A percentile compares a stretch with the other conserved stretches of the same genome.
These are phyloP conservation scores for Solanum hybrid DNA, from an alignment of 305 asterid species.

Conservation along the genomic window DNA sequence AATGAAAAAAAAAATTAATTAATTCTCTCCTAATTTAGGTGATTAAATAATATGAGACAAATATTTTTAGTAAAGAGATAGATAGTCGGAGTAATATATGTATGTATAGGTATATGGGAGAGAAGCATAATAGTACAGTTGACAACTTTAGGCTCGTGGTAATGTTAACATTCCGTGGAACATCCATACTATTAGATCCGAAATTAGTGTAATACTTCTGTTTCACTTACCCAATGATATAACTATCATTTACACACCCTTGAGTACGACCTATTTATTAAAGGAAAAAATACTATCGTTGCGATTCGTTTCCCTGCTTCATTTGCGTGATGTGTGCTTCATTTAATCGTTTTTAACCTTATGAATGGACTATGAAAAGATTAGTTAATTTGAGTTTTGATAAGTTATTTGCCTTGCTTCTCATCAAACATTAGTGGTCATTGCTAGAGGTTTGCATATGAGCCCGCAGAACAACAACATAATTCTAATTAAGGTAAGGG, in stretches of 20 bases:
- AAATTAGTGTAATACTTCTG: slow-evolving; percentile 1
- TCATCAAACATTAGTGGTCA: neutral
- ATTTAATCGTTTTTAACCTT: neutral
- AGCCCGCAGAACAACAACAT: no score
- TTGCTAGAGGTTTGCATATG: no score
- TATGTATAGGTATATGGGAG: neutral
- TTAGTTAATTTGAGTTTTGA: neutral
- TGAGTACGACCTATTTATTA: neutral
- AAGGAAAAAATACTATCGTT: neutral
- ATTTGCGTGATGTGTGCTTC: neutral
- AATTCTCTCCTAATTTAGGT: no score
- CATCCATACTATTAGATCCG: slow-evolving; percentile 17
- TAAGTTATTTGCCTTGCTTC: neutral
- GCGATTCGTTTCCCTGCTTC: neutral
- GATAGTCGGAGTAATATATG: no score
- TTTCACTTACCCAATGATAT: neutral
- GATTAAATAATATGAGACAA: no score
- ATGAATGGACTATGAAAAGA: neutral
- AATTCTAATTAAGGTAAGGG: neutral
- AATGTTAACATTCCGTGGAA: slow-evolving; percentile 24
- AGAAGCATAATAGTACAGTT: neutral
- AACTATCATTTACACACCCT: neutral
- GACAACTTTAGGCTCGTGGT: slow-evolving; percentile 1
- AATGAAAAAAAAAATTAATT: no score
- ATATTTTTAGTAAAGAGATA: no score